Percentiles rank a stretch among this genome's conserved stretches.
Conservation (phyloP, 2,329 filamentous ascomycete species). For the Aspergillus sp. region DNA sequence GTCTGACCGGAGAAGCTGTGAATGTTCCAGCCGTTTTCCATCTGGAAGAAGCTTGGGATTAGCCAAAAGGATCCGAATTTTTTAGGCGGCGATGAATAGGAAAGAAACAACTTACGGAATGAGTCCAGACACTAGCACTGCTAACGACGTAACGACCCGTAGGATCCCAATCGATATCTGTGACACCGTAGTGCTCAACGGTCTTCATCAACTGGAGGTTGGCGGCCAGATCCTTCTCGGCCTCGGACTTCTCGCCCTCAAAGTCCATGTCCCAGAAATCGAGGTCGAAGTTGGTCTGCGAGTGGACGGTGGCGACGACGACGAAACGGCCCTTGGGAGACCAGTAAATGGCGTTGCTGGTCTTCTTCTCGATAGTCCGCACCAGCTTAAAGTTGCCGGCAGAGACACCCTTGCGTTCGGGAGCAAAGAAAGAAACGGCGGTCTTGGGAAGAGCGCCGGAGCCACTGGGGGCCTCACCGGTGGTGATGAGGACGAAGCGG, state of each 20-base stretch:
- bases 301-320: conserved; percentile 87
- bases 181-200: conserved; percentile 94
- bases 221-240: conserved; percentile 88
- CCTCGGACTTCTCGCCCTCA: conserved; percentile 91
- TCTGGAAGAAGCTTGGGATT: conserved; percentile 53
- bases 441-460: conserved; percentile 91
- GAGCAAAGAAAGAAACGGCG: conserved; percentile 91
- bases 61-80: not conserved
- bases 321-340: conserved; percentile 94
- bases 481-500: conserved; percentile 95
- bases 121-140: conserved; percentile 93
- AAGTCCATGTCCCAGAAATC: conserved; percentile 99
- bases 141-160: conserved; percentile 92
- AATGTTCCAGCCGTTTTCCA: conserved; percentile 98
- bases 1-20: conserved; percentile 94
- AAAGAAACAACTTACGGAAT: conserved; percentile 65
- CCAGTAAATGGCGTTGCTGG: conserved; percentile 99
- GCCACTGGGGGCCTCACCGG: conserved; percentile 74
- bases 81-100: not conserved
- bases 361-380: conserved; percentile 96
- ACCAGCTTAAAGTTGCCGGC: conserved; percentile 96
- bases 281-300: conserved; percentile 88
- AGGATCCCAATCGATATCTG: conserved; percentile 97
- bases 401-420: conserved; percentile 85
- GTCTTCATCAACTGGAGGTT: conserved; percentile 95